phyloP scores from a whole-genome alignment of 23 red algal genomes.

The Gracilaria vermiculophylla region DNA sequence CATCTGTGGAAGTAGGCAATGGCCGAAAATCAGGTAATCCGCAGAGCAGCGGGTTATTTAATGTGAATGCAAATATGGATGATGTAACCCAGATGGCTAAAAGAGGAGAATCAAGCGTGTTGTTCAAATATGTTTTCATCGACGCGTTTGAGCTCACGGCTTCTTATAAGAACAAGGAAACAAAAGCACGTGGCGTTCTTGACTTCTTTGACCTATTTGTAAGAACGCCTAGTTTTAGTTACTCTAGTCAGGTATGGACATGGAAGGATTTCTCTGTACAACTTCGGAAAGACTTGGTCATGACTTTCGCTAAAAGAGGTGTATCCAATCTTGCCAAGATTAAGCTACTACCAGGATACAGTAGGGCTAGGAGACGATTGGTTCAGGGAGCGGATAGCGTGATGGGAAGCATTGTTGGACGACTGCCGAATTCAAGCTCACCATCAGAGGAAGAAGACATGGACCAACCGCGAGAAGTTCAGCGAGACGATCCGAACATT shows the following conservation, averaged over 20 bases:
- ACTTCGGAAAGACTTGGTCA: conserved; percentile 62
- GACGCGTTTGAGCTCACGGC: conserved; percentile 81
- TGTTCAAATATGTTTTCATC: conserved; percentile 97
- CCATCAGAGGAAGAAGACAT: not conserved
- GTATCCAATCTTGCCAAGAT: conserved; percentile 76
- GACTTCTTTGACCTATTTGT: conserved; percentile 82
- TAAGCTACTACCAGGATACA: conserved; percentile 65
- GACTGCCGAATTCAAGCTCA: conserved; percentile 9
- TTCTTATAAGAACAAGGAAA: conserved; percentile 86
- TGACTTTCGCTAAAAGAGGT: conserved; percentile 59
- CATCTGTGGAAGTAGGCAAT: not conserved
- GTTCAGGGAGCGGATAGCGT: conserved; percentile 39
- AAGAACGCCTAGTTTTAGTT: conserved; percentile 71
- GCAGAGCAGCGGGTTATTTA: not conserved
- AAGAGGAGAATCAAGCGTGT: conserved; percentile 73
- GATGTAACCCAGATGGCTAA: conserved; percentile 73
- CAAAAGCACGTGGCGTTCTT: conserved; percentile 45
- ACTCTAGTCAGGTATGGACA: conserved; percentile 82
- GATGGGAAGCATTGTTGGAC: conserved; percentile 34
- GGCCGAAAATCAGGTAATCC: not conserved
- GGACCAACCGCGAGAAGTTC: not conserved
- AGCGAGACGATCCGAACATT: not conserved
- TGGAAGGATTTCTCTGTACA: conserved; percentile 84
- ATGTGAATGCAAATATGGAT: conserved; percentile 44
- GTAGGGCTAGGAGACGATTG: conserved; percentile 15